A percentile compares a stretch with the other conserved stretches of the same genome.
These are phyloP conservation scores for Brassica juncea DNA, from an alignment of 345 rosid genomes.

Conservation along the genomic window DNA sequence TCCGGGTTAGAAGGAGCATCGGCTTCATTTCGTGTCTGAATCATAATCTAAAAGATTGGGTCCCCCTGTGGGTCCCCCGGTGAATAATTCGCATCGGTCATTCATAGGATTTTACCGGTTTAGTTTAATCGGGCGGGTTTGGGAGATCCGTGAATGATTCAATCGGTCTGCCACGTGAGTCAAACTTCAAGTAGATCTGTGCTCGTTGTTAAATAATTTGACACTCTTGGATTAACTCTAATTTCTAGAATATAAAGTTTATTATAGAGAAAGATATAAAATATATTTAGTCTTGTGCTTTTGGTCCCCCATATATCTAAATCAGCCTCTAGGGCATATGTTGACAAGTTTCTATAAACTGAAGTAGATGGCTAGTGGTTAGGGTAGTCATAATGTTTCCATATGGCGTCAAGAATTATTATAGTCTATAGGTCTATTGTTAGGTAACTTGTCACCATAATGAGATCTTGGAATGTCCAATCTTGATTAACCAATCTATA, in stretches of 20 bases:
- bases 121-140: conserved; percentile 21
- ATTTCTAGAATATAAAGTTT: too few relatives aligned
- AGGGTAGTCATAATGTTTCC: conserved; percentile 3
- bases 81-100: conserved; percentile 25
- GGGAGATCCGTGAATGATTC: conserved; percentile 35
- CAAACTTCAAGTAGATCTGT: conserved; percentile 18
- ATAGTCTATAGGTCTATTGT: neutral
- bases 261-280: neutral
- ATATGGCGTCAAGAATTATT: neutral
- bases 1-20: conserved; percentile 30
- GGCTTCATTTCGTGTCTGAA: conserved; percentile 27
- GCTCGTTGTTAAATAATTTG: neutral
- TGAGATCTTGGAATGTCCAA: neutral
- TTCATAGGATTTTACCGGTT: conserved; percentile 35
- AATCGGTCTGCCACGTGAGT: conserved; percentile 41
- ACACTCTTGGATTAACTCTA: neutral
- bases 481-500: neutral
- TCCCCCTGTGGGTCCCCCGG: conserved; percentile 9
- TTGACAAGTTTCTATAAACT: conserved; percentile 13
- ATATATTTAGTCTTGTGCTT: neutral
- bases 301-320: conserved; percentile 20
- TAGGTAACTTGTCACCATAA: conserved; percentile 1
- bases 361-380: conserved; percentile 1
- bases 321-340: conserved; percentile 22
- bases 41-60: conserved; percentile 22